phyloP scores from a whole-genome alignment of 192 early-diverging fungal species.

The Coemansia asiatica region DNA sequence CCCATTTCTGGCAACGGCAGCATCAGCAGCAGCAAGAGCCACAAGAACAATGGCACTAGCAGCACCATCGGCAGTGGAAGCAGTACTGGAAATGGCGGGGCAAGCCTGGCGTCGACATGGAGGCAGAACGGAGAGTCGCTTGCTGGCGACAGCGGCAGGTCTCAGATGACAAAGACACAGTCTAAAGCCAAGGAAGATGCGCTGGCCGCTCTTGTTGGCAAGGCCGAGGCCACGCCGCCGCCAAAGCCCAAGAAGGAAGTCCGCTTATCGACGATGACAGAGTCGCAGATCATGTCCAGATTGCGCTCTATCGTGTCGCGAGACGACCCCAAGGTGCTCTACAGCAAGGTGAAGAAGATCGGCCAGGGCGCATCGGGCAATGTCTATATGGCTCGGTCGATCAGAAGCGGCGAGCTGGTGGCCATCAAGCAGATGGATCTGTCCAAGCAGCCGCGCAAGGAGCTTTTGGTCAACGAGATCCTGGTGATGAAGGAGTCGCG shows the following conservation, averaged over 20 bases:
- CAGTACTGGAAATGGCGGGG: background rate
- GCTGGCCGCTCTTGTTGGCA: slow-evolving; percentile 57
- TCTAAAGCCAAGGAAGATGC: slow-evolving; percentile 57
- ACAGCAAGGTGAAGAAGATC: slow-evolving; percentile 93
- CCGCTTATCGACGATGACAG: slow-evolving; percentile 85
- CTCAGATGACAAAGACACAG: slow-evolving; percentile 54
- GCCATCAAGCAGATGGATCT: slow-evolving; percentile 96
- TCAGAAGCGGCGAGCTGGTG: slow-evolving; percentile 71
- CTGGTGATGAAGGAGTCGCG: slow-evolving; percentile 90
- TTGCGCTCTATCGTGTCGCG: slow-evolving; percentile 85
- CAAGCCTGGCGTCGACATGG: slow-evolving; percentile 14
- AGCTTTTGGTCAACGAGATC: slow-evolving; percentile 91
- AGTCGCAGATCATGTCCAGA: slow-evolving; percentile 93
- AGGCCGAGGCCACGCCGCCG: slow-evolving; percentile 44
- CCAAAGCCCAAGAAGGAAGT: slow-evolving; percentile 69
- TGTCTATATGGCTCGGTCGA: slow-evolving; percentile 89
- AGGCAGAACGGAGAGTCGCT: slow-evolving; percentile 36
- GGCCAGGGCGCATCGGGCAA: slow-evolving; percentile 98
- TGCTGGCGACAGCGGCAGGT: slow-evolving; percentile 20
- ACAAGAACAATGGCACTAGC: background rate
- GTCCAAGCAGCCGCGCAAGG: slow-evolving; percentile 81
- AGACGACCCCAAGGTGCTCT: slow-evolving; percentile 87
- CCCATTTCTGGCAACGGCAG: slow-evolving; percentile 15
- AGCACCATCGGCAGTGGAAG: slow-evolving; percentile 7
- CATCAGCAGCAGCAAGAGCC: slow-evolving; percentile 9